Base-by-base conservation (phyloP, 768 basidiomycete species). In the Russula olivacea region DNA sequence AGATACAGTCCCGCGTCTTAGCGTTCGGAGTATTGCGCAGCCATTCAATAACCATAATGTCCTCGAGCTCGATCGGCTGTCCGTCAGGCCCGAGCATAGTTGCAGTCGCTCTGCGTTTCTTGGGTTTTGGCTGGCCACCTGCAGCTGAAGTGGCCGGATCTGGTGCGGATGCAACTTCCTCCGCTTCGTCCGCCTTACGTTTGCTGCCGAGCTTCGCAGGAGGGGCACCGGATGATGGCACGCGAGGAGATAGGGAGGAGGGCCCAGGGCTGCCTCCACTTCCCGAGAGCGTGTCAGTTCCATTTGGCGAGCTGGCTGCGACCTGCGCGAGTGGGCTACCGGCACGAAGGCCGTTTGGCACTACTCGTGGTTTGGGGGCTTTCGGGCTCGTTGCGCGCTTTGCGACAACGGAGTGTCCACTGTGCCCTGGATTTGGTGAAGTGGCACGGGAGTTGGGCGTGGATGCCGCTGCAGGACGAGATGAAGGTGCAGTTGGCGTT, bases 341-440 rank as follows among this genome's bases (percentile, higher is more conserved):
- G 17, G 80, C 84, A 63, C 86, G 78, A 70, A 81, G 85, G 2
- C 72, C 68, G 63, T 73, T 74, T 50, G 68, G 66, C 40, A 73
- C 71, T 12, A 79, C 65, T 68, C 83, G 87, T 10, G 76, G 75
- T 71, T 88, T 89, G 3, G 83, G 82, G 11, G 74, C 77, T 69
- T 89, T 90, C 4, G 91, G 91, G 65, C 89, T 91, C 1, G 90
- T 92, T 4, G 91, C 91, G 19, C 91, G 84, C 74, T 88, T 88
- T 2, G 91, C 91, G 17, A 94, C 83, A 25, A 89, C 70, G 2
- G 87, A 89, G 74, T 91, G 89, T 0, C 90, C 91, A 41, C 88
- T 85, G 66, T 86, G 78, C 32, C 79, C 77, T 9, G 84, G 76
- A 4, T 79, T 62, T 10, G 86, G 87, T 3, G 88, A 89, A 28